Evolutionary conservation across 257 asterid species (phyloP), one percentile per base, ranked within the genome.

Genomic region (Jaltomata sinuosa): DNA sequence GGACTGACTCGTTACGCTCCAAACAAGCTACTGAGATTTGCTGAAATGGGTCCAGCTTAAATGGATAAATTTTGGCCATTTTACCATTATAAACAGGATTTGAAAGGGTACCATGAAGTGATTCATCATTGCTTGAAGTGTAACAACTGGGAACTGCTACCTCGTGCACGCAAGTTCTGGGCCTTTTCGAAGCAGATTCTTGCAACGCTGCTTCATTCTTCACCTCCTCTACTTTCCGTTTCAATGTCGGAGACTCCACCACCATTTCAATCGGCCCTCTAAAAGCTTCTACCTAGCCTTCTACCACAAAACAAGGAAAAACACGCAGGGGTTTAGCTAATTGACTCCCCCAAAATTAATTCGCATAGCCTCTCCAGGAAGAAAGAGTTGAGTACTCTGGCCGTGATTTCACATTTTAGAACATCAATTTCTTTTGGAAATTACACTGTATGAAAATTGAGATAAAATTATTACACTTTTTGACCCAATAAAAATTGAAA

Each of bases 31-130:
- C 91, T 0, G 98, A 96, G 82, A 95, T 87, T 89, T 96, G 94
- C 89, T 94, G 98, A 89, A 96, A 94, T 1, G 98, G 98, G 61
- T 94, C 99, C 2, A 96, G 98, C 85, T 89, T 90, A 85, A 94
- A 94, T 4, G 90, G 92, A 89, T 94, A 96, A 76, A 89, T 72
- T 88, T 96, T 96, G 16, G 98, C 99, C 89, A 88, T 89, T 82
- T 88, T 91, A 67, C 98, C 98, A 15, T 62, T 91, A 67, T 85
- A 96, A 81, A 88, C 79, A 11, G 98, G 99, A 87, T 93, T 93
- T 8, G 95, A 81, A 4, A 96, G 97, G 12, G 97, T 96, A 36
- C 98, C 98, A 45, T 94, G 87, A 85, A 91, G 84, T 2, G 96
- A 62, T 85, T 90, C 98, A 36, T 95, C 94, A 79, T 90, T 94